Conservation (phyloP, 2,329 filamentous ascomycete species). For the Ustulina deusta region DNA sequence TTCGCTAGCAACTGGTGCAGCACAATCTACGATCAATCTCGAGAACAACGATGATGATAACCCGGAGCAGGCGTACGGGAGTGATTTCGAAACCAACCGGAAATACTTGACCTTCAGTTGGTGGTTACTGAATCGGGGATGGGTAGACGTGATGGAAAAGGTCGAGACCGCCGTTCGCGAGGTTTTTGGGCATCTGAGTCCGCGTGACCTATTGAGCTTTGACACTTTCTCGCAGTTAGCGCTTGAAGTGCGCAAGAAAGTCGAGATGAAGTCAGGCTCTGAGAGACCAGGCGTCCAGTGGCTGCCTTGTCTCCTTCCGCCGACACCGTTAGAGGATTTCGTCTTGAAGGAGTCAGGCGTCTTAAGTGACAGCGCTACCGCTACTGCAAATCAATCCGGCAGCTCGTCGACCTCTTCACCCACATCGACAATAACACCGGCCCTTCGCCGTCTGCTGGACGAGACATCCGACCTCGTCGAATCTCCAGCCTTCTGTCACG, state of each 20-base stretch:
- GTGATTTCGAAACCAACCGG: conserved; percentile 95
- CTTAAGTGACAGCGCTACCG: conserved; percentile 62
- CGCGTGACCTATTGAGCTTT: conserved; percentile 87
- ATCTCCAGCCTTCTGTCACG: conserved; percentile 88
- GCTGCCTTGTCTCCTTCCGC: conserved; percentile 86
- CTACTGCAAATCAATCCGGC: conserved; percentile 48
- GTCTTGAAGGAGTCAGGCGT: conserved; percentile 91
- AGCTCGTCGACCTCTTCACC: conserved; percentile 41
- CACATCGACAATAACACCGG: conserved; percentile 56
- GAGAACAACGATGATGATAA: conserved; percentile 95
- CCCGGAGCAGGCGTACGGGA: conserved; percentile 83
- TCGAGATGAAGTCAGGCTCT: conserved; percentile 74
- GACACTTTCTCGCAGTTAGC: conserved; percentile 83
- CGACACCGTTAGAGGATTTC: conserved; percentile 80
- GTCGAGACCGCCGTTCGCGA: conserved; percentile 89
- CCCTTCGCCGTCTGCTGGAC: conserved; percentile 87
- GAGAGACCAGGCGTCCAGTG: conserved; percentile 70
- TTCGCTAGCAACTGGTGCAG: conserved; percentile 81
- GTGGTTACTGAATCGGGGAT: conserved; percentile 95
- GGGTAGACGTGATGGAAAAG: conserved; percentile 82
- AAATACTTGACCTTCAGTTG: conserved; percentile 97
- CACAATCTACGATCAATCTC: conserved; percentile 82
- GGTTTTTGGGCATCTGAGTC: conserved; percentile 89
- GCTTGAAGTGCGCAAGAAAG: conserved; percentile 82
- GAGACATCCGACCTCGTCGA: conserved; percentile 97